Evolutionary conservation across 2,329 filamentous ascomycete species (phyloP), one percentile per base, ranked within the genome.

Genomic region (Ceratocystis diversiconidia): DNA sequence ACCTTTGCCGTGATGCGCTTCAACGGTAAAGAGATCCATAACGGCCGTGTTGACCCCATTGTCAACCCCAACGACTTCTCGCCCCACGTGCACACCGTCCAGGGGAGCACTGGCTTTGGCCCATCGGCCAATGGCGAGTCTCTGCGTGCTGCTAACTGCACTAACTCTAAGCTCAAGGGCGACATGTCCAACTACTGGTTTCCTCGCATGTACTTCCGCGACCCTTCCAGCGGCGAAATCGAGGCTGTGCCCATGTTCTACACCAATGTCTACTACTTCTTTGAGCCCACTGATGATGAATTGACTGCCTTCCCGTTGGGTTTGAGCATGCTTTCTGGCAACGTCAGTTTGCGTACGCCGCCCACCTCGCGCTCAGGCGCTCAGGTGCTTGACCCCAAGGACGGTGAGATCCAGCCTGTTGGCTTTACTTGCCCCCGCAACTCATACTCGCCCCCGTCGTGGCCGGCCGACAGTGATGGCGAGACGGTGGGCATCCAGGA

Each of bases 181-280:
- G 88, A 91, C 75, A 79, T 84, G 72, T 87, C 82, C 70, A 87
- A 87, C 74, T 92, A 92, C 78, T 92, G 89, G 89, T 84, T 85
- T 65, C 88, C 89, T 1, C 78, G 79, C 32, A 76, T 92, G 2
- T 91, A 85, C 75, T 90, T 86, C 75, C 76, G 79, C 69, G 81
- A 87, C 69, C 79, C 83, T 70, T 76, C 80, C 70, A 83, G 85
- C 69, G 82, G 82, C 61, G 80, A 79, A 63, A 83, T 89, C 70
- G 82, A 85, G 73, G 79, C 80, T 44, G 88, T 91, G 19, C 79
- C 84, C 57, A 76, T 88, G 68, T 85, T 86, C 71, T 89, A 89
- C 73, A 85, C 87, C 82, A 85, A 86, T 71, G 82, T 82, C 68
- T 94, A 94, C 78, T 92, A 92, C 76, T 85, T 87, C 75, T 86